Conservation (phyloP, 2,329 filamentous ascomycete species). For the Stachybotrys chartarum region DNA sequence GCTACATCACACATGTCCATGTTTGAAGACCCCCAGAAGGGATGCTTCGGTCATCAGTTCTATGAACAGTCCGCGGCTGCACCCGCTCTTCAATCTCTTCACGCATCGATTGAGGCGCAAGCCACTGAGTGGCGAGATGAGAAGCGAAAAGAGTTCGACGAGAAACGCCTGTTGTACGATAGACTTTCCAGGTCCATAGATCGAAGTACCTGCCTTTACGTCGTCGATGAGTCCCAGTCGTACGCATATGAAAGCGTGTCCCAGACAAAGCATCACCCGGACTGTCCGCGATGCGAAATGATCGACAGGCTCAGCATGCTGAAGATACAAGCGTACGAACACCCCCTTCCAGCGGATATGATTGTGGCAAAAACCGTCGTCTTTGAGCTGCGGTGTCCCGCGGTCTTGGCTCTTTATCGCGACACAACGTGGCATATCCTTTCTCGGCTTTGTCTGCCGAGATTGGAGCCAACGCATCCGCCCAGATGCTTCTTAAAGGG, state of each 20-base stretch:
- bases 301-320: conserved; percentile 19
- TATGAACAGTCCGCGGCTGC: conserved; percentile 14
- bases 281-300: conserved; percentile 28
- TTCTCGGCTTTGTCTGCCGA: conserved; percentile 16
- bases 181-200: conserved; percentile 20
- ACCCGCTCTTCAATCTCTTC: conserved; percentile 6
- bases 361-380: conserved; percentile 24
- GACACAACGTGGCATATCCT: conserved; percentile 33
- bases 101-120: conserved; percentile 13
- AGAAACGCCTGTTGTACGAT: conserved; percentile 21
- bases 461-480: conserved; percentile 6
- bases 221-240: conserved; percentile 11
- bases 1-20: conserved; percentile 8
- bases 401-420: conserved; percentile 27
- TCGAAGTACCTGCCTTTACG: conserved; percentile 21
- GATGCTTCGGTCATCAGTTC: conserved; percentile 18
- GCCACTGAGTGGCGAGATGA: conserved; percentile 7
- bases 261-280: conserved; percentile 11
- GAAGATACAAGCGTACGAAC: conserved; percentile 29
- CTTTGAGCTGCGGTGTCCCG: conserved; percentile 32
- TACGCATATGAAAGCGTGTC: background rate
- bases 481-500: conserved; percentile 16
- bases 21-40: conserved; percentile 13
- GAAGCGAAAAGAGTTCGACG: conserved; percentile 26
- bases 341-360: conserved; percentile 27